phyloP scores from a whole-genome alignment of 2,329 filamentous ascomycete genomes.

The Dactylellina drechsleri region DNA sequence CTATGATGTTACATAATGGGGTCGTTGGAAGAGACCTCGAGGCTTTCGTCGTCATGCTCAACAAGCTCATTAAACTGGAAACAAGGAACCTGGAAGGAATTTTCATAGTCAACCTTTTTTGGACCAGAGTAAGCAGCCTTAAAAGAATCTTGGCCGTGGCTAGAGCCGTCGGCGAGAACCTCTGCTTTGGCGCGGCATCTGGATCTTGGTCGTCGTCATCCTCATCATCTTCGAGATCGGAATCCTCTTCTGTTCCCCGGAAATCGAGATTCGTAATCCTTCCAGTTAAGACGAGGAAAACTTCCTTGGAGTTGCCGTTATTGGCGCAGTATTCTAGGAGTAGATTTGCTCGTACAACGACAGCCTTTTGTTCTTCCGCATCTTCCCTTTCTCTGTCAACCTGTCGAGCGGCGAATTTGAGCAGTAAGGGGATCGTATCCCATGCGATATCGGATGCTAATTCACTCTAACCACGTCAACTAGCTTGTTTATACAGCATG shows the following conservation, averaged over 20 bases:
- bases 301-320: constrained; percentile 49
- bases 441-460: constrained; percentile 53
- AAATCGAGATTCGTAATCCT: constrained; percentile 51
- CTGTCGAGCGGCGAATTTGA: constrained; percentile 46
- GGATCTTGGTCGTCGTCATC: constrained; percentile 26
- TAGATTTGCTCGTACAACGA: constrained; percentile 35
- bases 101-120: constrained; percentile 45
- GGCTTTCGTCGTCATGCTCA: constrained; percentile 52
- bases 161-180: constrained; percentile 39
- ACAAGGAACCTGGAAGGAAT: constrained; percentile 46
- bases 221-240: constrained; percentile 30
- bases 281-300: constrained; percentile 41
- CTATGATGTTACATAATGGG: constrained; percentile 33
- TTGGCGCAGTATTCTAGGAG: constrained; percentile 35
- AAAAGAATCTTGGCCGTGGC: constrained; percentile 44
- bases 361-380: constrained; percentile 50
- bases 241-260: constrained; percentile 34
- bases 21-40: constrained; percentile 33
- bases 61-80: constrained; percentile 48
- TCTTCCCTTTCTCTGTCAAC: constrained; percentile 32
- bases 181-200: constrained; percentile 24
- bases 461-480: constrained; percentile 54
- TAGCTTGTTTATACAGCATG: background rate
- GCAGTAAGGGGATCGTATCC: constrained; percentile 49
- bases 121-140: constrained; percentile 42